A percentile compares a stretch with the other conserved stretches of the same genome.
Conservation (phyloP, 352 stramenopile genomes). For the Pythium folliculosum region DNA sequence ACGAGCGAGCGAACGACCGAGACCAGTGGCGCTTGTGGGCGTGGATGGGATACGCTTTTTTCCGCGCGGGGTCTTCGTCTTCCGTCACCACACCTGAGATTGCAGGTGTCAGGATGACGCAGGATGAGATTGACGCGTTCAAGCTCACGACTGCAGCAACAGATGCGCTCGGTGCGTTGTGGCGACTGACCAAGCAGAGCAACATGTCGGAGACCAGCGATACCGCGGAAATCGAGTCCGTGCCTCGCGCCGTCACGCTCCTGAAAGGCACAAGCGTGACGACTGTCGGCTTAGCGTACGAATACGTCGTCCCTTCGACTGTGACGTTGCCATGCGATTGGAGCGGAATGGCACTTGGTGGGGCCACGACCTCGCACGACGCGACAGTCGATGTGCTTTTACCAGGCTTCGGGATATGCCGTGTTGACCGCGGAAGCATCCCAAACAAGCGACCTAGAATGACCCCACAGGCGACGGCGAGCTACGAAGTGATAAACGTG, state of each 20-base stretch:
- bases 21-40: slow-evolving; percentile 1
- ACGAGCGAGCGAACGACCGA: neutral
- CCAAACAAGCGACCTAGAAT: slow-evolving; percentile 5
- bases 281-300: neutral
- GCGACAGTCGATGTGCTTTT: slow-evolving; percentile 9
- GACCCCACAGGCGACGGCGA: neutral
- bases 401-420: slow-evolving; percentile 14
- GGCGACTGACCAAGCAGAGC: neutral
- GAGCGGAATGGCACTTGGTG: neutral
- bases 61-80: neutral
- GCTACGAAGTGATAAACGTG: too few species aligned
- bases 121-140: slow-evolving; percentile 1
- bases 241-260: neutral
- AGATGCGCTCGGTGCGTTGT: slow-evolving; percentile 1
- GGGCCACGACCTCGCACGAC: neutral
- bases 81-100: slow-evolving; percentile 1
- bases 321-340: slow-evolving; percentile 10
- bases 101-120: neutral
- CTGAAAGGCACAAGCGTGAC: neutral
- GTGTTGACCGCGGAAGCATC: slow-evolving; percentile 6
- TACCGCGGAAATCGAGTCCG: neutral
- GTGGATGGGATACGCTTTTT: neutral
- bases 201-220: neutral
- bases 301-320: neutral
- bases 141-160: slow-evolving; percentile 1